These are phyloP conservation scores for Phyllachora maydis DNA, from an alignment of 2,329 filamentous ascomycete genomes.

Conservation along the genomic window DNA sequence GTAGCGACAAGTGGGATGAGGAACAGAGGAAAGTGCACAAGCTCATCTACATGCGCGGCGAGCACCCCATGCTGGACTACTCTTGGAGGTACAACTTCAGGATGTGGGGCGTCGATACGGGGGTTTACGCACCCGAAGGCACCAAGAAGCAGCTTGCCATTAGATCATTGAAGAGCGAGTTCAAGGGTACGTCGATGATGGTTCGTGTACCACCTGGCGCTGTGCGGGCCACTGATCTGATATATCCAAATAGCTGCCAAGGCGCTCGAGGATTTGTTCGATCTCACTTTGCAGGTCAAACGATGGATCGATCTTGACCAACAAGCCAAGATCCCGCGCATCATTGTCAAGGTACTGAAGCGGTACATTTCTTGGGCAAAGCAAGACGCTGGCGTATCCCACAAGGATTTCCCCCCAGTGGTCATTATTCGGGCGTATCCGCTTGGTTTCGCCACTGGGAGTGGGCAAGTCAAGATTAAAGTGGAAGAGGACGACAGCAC, in stretches of 20 bases:
- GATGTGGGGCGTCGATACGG: slow-evolving; percentile 12
- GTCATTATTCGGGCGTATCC: slow-evolving; percentile 5
- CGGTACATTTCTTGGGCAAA: slow-evolving; percentile 13
- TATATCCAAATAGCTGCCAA: no score
- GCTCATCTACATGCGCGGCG: slow-evolving; percentile 12
- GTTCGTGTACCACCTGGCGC: no score
- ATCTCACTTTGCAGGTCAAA: slow-evolving; percentile 11
- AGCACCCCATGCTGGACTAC: slow-evolving; percentile 13
- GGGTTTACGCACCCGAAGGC: slow-evolving; percentile 10
- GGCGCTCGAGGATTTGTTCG: slow-evolving; percentile 13
- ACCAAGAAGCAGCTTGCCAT: slow-evolving; percentile 9
- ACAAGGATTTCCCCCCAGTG: slow-evolving; percentile 3
- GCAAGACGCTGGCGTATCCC: slow-evolving; percentile 9
- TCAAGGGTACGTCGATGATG: slow-evolving; percentile 9
- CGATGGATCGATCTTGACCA: slow-evolving; percentile 11
- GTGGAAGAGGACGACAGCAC: slow-evolving; percentile 1
- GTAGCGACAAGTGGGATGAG: no score
- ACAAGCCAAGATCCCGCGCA: slow-evolving; percentile 8
- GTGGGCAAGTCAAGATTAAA: slow-evolving; percentile 2
- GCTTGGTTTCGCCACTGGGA: slow-evolving; percentile 1
- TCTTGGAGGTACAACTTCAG: slow-evolving; percentile 11
- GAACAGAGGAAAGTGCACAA: slow-evolving; percentile 12
- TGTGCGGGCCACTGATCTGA: no score
- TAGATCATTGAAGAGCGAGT: slow-evolving; percentile 8
- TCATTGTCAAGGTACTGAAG: slow-evolving; percentile 10